Evolutionary conservation across 345 rosid species (phyloP).

Genomic region (Citrus sinensis): DNA sequence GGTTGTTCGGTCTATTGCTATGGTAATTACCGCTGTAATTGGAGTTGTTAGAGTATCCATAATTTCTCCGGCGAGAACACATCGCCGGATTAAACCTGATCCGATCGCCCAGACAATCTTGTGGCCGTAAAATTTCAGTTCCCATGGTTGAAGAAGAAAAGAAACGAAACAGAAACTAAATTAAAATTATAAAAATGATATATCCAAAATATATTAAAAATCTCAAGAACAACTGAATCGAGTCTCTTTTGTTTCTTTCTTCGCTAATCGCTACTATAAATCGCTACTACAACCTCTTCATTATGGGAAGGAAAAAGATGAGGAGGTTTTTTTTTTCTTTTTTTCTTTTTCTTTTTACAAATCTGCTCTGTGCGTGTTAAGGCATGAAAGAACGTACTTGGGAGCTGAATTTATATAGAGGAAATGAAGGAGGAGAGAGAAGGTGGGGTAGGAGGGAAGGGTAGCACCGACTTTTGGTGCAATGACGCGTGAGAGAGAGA

Average conservation of each 20-base stretch:
- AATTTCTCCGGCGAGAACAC: conserved; percentile 47
- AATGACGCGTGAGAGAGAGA: background rate
- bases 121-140: conserved; percentile 77
- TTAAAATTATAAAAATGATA: background rate
- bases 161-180: background rate
- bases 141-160: conserved; percentile 48
- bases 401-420: background rate
- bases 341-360: too few species aligned
- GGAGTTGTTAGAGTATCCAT: conserved; percentile 19
- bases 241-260: conserved; percentile 5
- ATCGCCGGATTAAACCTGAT: conserved; percentile 42
- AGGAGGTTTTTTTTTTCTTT: background rate
- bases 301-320: background rate
- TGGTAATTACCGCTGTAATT: conserved; percentile 8
- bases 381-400: rapidly evolving
- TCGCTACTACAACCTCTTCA: background rate
- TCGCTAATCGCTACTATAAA: too few species aligned
- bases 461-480: conserved; percentile 3
- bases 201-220: background rate
- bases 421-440: background rate
- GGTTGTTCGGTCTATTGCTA: conserved; percentile 29
- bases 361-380: background rate
- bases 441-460: background rate
- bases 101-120: conserved; percentile 48
- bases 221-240: background rate